Conservation (phyloP, 345 rosid species). For the Microcos paniculata region DNA sequence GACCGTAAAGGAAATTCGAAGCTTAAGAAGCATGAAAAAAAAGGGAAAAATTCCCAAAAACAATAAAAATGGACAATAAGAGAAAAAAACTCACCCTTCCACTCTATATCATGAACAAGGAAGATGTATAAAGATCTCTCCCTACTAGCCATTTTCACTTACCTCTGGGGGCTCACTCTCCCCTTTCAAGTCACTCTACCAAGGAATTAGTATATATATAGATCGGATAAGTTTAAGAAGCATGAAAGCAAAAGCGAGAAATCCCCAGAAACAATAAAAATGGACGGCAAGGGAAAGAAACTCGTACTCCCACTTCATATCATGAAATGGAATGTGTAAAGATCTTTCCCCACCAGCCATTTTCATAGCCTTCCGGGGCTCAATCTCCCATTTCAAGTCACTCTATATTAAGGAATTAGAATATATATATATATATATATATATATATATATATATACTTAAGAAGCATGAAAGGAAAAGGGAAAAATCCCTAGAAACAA, state of each 20-base stretch:
- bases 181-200: too few species aligned
- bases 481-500: conserved; percentile 16
- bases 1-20: too few species aligned
- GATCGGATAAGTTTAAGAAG: not conserved
- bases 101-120: too few species aligned
- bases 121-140: too few species aligned
- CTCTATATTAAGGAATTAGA: not conserved
- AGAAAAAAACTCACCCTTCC: too few species aligned
- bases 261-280: conserved; percentile 20
- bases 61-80: too few species aligned
- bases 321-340: not conserved
- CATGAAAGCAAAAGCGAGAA: conserved; percentile 17
- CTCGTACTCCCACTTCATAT: not conserved
- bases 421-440: too few species aligned
- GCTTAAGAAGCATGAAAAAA: too few species aligned
- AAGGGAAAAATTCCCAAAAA: too few species aligned
- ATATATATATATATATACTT: not conserved
- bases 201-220: too few species aligned
- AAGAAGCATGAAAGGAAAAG: conserved; percentile 14
- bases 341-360: conserved; percentile 19
- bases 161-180: too few species aligned
- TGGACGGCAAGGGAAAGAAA: conserved; percentile 23
- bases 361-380: conserved; percentile 8
- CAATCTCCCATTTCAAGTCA: conserved; percentile 24
- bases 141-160: too few species aligned